Evolutionary conservation across 768 basidiomycete species (phyloP), one percentile per base, ranked within the genome.

Genomic region (Mycena amicta): DNA sequence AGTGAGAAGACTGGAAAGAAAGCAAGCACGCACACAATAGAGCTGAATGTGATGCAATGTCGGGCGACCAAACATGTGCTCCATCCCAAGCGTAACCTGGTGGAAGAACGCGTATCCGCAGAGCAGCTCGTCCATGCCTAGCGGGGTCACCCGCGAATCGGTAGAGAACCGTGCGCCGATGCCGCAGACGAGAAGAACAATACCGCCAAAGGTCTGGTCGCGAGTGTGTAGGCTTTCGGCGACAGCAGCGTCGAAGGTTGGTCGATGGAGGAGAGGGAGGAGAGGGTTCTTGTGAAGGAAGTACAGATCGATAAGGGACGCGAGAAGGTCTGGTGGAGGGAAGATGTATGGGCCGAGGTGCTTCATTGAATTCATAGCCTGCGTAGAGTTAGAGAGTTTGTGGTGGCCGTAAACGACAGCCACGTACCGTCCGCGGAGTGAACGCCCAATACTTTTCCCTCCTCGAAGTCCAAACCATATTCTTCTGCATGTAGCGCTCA

Each of bases 41-140:
- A 80, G 77, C 67, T 95, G 93, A 37, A 95, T 68, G 59, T 94
- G 92, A 68, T 84, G 87, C 54, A 95, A 67, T 3, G 80, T 72
- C 2, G 91, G 89, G 2, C 88, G 81, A 0, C 77, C 73, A 13
- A 92, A 73, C n/a, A 92, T 72, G 0, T 81, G 82, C 65, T 82
- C 83, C 53, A 84, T 82, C 31, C 87, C 79, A 67, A 82, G 77
- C 53, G 89, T 81, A 1, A 88, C 84, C 65, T 89, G 87, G n/a
- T 83, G 75, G 61, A 86, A 86, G 76, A 82, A 90, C 63, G 79
- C 82, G 85, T 85, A 88, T 0, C 87, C 87, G 2, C 78, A 75
- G 1, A 81, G 84, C 25, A 66, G 67, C 20, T 72, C 76, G 49
- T 80, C 78, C 43, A 45, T 45, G 5, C 43, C 43, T 8, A 11